Evolutionary conservation across 2,329 filamentous ascomycete species (phyloP).

Genomic region (Diaporthe australafricana): DNA sequence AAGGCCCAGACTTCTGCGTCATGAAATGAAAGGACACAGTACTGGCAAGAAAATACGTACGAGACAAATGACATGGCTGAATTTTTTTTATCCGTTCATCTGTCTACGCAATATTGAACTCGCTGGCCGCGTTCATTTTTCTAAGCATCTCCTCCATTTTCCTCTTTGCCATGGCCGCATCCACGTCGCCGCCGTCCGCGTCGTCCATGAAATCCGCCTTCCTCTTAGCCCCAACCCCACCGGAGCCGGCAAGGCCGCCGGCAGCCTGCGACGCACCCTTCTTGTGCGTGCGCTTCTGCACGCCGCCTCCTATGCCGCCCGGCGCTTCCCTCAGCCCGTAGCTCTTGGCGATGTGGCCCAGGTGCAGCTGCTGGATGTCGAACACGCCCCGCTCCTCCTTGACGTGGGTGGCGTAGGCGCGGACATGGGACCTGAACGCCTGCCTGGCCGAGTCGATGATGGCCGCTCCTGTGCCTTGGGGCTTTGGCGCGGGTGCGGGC

Average conservation of each 20-base stretch:
- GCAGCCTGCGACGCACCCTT: conserved; percentile 50
- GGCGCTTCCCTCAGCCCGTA: conserved; percentile 92
- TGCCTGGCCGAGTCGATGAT: conserved; percentile 84
- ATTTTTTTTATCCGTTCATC: neutral
- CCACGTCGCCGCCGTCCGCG: conserved; percentile 57
- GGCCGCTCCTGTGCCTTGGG: conserved; percentile 55
- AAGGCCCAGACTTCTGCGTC: too few relatives aligned
- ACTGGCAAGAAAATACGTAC: neutral
- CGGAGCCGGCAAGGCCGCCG: conserved; percentile 19
- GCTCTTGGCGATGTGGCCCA: conserved; percentile 93
- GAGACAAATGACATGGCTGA: neutral
- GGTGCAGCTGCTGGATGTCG: conserved; percentile 89
- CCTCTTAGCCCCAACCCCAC: conserved; percentile 36
- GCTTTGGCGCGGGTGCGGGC: conserved; percentile 54
- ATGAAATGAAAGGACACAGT: too few relatives aligned
- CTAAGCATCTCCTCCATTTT: conserved; percentile 73
- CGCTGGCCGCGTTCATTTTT: conserved; percentile 67
- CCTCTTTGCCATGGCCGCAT: conserved; percentile 70
- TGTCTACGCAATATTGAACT: conserved; percentile 75
- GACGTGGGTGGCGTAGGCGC: conserved; percentile 94
- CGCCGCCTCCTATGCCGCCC: conserved; percentile 77
- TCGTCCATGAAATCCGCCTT: conserved; percentile 51
- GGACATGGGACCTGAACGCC: conserved; percentile 90
- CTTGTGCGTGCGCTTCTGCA: conserved; percentile 57
- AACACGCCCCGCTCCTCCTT: conserved; percentile 88